Evolutionary conservation across 164 flowering plant genomes (phyloP).

Genomic region (Macadamia integrifolia): DNA sequence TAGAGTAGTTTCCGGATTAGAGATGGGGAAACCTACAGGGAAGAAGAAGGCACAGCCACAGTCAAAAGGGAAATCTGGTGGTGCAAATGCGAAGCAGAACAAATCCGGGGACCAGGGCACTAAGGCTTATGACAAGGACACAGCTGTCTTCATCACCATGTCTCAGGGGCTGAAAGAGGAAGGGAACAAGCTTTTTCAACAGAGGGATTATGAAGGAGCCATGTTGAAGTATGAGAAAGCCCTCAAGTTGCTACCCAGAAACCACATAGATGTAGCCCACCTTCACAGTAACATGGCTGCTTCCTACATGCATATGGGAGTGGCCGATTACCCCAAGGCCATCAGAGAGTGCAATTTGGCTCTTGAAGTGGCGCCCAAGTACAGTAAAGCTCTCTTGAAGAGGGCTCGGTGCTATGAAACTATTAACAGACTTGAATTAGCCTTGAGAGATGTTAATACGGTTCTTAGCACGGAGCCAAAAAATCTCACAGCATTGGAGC

Average conservation of each 20-base stretch:
- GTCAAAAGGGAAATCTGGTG: slow-evolving; percentile 22
- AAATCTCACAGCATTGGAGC: slow-evolving; percentile 66
- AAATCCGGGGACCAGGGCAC: slow-evolving; percentile 23
- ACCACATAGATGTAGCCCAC: slow-evolving; percentile 61
- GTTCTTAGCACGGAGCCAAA: slow-evolving; percentile 62
- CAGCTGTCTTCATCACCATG: slow-evolving; percentile 49
- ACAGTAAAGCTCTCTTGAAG: slow-evolving; percentile 76
- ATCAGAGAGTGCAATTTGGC: slow-evolving; percentile 83
- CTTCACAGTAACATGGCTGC: slow-evolving; percentile 78
- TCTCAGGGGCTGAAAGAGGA: slow-evolving; percentile 74
- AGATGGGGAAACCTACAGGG: slow-evolving; percentile 65
- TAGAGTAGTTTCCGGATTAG: slow-evolving; percentile 7
- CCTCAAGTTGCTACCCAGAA: slow-evolving; percentile 62
- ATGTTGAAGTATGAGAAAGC: slow-evolving; percentile 81
- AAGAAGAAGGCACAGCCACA: slow-evolving; percentile 45
- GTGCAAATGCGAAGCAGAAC: slow-evolving; percentile 19
- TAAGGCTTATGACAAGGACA: slow-evolving; percentile 48
- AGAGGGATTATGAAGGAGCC: slow-evolving; percentile 72
- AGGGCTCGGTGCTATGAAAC: slow-evolving; percentile 81
- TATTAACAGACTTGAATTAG: slow-evolving; percentile 65
- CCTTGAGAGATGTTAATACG: slow-evolving; percentile 53
- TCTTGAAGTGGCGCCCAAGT: slow-evolving; percentile 69
- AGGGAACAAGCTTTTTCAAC: slow-evolving; percentile 76
- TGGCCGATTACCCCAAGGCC: slow-evolving; percentile 65
- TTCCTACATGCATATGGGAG: slow-evolving; percentile 83